These are phyloP conservation scores for Chenopodium formosanum DNA, from an alignment of 148 eudicot species.

Conservation along the genomic window DNA sequence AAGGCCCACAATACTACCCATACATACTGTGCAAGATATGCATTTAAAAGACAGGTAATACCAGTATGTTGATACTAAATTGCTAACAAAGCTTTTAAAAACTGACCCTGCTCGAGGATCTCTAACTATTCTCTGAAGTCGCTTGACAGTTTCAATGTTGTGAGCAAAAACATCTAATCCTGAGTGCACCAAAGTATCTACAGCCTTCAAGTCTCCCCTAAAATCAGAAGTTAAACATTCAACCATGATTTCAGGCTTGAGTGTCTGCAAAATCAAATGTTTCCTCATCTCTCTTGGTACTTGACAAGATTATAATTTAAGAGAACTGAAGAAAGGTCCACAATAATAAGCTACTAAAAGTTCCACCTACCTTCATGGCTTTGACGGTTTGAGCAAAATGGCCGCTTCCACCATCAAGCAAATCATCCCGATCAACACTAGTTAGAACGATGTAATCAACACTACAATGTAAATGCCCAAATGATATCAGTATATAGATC, in stretches of 20 bases:
- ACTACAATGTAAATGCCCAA: constrained; percentile 37
- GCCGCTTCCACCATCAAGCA: constrained; percentile 95
- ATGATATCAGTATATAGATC: not conserved
- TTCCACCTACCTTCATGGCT: constrained; percentile 67
- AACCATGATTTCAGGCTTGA: constrained; percentile 80
- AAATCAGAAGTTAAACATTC: constrained; percentile 97
- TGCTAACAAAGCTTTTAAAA: not conserved
- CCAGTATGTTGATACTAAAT: not conserved
- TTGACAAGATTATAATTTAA: not conserved
- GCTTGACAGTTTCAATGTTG: constrained; percentile 88
- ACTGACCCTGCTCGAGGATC: constrained; percentile 97
- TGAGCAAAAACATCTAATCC: constrained; percentile 99
- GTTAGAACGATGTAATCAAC: constrained; percentile 96
- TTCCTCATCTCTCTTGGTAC: constrained; percentile 4
- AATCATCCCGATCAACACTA: constrained; percentile 95
- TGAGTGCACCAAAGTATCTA: constrained; percentile 73
- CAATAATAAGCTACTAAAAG: not conserved
- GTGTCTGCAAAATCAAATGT: constrained; percentile 49
- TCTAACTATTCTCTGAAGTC: constrained; percentile 87
- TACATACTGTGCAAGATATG: not conserved
- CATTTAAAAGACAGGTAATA: not conserved
- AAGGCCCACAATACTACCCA: not conserved
- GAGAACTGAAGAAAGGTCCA: not conserved
- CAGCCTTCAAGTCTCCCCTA: constrained; percentile 84
- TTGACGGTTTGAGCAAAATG: constrained; percentile 94